phyloP scores from a whole-genome alignment of 1,139 yeast genomes.

The Pichia inconspicua region DNA sequence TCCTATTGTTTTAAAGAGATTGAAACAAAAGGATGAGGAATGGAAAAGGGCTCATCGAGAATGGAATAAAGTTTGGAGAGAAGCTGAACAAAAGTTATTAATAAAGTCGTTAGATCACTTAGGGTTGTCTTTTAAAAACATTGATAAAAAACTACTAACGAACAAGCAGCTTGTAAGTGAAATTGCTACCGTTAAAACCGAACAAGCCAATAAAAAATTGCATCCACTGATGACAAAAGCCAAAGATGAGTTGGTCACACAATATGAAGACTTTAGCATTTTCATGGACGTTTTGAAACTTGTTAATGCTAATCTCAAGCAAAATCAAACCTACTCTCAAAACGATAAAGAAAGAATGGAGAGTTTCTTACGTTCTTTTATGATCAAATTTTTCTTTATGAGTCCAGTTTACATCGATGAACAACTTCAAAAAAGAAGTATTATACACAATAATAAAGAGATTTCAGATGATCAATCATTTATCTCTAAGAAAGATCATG shows the following conservation, averaged over 20 bases:
- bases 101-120: constrained; percentile 90
- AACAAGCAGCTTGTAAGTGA: constrained; percentile 87
- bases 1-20: constrained; percentile 82
- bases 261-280: constrained; percentile 58
- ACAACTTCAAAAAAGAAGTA: constrained; percentile 28
- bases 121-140: constrained; percentile 92
- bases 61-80: constrained; percentile 99
- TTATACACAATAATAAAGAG: constrained; percentile 8
- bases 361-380: constrained; percentile 60
- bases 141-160: constrained; percentile 86
- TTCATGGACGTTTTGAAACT: constrained; percentile 67
- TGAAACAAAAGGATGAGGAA: constrained; percentile 96
- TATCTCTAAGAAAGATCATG: constrained; percentile 16
- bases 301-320: constrained; percentile 60
- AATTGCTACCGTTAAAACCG: constrained; percentile 85
- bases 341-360: constrained; percentile 75
- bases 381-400: constrained; percentile 61
- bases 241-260: constrained; percentile 68
- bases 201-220: constrained; percentile 68
- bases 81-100: constrained; percentile 90
- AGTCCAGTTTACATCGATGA: constrained; percentile 29
- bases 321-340: constrained; percentile 66
- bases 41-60: constrained; percentile 98
- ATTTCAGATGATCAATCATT: not conserved
- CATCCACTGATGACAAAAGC: constrained; percentile 86